These are phyloP conservation scores for Rosellinia necatrix DNA, from an alignment of 2,329 filamentous ascomycete species.

Conservation along the genomic window DNA sequence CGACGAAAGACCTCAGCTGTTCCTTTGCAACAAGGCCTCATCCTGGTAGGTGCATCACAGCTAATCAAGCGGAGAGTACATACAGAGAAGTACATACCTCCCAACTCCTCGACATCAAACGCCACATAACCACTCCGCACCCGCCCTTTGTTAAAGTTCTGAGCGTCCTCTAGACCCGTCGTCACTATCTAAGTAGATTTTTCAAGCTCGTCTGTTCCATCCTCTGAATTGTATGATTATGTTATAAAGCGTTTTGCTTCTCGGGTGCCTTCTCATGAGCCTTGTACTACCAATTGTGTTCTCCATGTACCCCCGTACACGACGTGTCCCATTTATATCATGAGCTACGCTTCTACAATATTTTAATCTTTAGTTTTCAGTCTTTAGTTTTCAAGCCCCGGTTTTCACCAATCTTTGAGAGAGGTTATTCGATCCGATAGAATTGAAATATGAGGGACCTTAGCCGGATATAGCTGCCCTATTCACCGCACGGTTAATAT, in stretches of 20 bases:
- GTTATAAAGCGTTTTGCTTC: too few species aligned
- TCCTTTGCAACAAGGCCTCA: slow-evolving; percentile 11
- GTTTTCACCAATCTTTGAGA: too few species aligned
- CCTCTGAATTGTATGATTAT: too few species aligned
- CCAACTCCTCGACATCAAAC: too few species aligned
- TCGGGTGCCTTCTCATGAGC: slow-evolving; percentile 32
- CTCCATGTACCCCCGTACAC: slow-evolving; percentile 28
- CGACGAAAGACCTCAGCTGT: slow-evolving; percentile 22
- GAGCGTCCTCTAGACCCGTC: too few species aligned
- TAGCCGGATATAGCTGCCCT: neutral
- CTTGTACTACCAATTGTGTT: slow-evolving; percentile 32
- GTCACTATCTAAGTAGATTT: too few species aligned
- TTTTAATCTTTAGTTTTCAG: slow-evolving; percentile 15
- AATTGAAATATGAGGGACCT: slow-evolving; percentile 7
- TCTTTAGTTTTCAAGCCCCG: too few species aligned
- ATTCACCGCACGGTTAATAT: neutral
- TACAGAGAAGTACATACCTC: too few species aligned
- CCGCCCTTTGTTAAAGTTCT: neutral
- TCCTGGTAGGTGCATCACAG: slow-evolving; percentile 21
- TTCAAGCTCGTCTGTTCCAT: too few species aligned
- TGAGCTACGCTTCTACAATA: slow-evolving; percentile 25
- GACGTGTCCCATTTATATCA: slow-evolving; percentile 30
- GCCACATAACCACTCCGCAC: neutral
- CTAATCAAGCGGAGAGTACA: slow-evolving; percentile 11
- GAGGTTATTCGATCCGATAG: slow-evolving; percentile 11